These are phyloP conservation scores for Dendrobium huoshanense DNA, from an alignment of 106 monocot genomes.

Conservation along the genomic window DNA sequence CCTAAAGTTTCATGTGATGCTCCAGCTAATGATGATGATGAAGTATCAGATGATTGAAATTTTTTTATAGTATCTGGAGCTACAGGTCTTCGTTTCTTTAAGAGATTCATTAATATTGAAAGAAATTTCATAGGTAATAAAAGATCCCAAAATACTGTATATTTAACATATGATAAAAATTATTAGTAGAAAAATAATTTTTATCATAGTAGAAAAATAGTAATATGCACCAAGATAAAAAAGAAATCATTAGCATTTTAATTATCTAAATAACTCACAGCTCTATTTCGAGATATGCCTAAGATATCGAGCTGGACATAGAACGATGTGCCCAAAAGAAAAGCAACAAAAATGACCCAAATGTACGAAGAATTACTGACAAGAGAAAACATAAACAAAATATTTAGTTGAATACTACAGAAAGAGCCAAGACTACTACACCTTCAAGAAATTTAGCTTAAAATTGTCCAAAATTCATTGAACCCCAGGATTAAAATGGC, in stretches of 20 bases:
- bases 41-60: constrained; percentile 20
- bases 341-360: constrained; percentile 66
- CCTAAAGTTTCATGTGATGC: constrained; percentile 67
- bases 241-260: background rate
- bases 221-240: background rate
- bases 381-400: background rate
- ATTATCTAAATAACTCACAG: constrained; percentile 41
- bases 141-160: constrained; percentile 69
- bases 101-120: constrained; percentile 84
- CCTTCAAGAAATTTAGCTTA: constrained; percentile 41
- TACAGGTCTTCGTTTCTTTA: constrained; percentile 53
- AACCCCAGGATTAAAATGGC: constrained; percentile 76
- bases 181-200: background rate
- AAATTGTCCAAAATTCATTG: constrained; percentile 89
- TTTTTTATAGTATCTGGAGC: constrained; percentile 26
- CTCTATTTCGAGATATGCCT: background rate
- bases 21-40: constrained; percentile 27
- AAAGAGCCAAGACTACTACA: background rate
- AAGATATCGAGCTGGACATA: constrained; percentile 92
- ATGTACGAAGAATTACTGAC: constrained; percentile 74
- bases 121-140: constrained; percentile 72
- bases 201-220: too few relatives aligned
- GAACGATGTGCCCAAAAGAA: constrained; percentile 71
- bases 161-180: background rate
- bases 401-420: background rate